Conservation (phyloP, 2,329 filamentous ascomycete genomes). For the Pseudocercospora pini-densiflorae region DNA sequence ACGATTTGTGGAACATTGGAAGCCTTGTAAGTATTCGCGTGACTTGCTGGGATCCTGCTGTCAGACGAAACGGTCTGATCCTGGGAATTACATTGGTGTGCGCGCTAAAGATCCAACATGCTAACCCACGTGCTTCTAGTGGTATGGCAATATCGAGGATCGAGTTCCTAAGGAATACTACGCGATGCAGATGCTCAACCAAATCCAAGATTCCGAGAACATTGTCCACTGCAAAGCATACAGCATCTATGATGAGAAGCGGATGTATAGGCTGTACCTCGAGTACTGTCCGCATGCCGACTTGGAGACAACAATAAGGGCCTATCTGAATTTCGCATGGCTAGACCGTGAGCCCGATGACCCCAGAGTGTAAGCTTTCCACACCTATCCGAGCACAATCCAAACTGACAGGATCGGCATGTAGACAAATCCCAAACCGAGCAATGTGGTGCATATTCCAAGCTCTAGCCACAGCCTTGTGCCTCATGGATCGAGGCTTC, state of each 20-base stretch:
- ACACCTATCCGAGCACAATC: too few relatives aligned
- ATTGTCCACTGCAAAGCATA: not conserved
- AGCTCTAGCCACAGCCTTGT: constrained; percentile 11
- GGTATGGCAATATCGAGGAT: not conserved
- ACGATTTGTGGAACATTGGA: too few relatives aligned
- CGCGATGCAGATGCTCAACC: not conserved
- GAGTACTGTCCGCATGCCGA: not conserved
- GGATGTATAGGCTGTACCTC: constrained; percentile 9
- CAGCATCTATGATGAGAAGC: not conserved
- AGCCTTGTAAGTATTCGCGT: too few relatives aligned
- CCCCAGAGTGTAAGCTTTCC: not conserved
- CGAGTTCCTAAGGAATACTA: not conserved
- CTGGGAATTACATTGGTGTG: too few relatives aligned
- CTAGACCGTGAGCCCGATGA: too few relatives aligned
- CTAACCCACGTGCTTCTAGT: not conserved
- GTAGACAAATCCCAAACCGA: constrained; percentile 5
- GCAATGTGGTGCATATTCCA: constrained; percentile 18
- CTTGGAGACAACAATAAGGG: not conserved
- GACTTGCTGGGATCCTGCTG: too few relatives aligned
- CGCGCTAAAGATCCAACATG: too few relatives aligned
- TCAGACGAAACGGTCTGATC: too few relatives aligned
- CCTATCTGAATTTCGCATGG: not conserved
- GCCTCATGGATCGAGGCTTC: constrained; percentile 10
- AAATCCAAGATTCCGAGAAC: not conserved
- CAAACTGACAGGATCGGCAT: not conserved